A percentile compares a stretch with the other conserved stretches of the same genome.
Evolutionary conservation across 768 basidiomycete species (phyloP).

Genomic region (Melanogaster broomeanus): DNA sequence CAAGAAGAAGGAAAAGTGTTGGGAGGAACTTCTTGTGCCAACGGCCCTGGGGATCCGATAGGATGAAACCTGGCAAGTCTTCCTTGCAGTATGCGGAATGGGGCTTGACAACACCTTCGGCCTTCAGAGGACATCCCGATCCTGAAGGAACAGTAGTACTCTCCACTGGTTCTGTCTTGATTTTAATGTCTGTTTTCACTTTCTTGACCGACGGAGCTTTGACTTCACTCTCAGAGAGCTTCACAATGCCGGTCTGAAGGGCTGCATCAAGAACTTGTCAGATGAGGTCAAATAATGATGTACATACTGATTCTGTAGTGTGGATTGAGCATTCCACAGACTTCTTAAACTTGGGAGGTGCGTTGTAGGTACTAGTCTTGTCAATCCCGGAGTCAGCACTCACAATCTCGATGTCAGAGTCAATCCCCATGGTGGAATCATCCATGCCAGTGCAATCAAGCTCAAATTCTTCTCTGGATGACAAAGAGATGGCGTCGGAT

Average conservation of each 20-base stretch:
- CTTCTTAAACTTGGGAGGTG: not conserved
- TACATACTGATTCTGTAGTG: not conserved
- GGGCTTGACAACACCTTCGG: not conserved
- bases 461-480: not conserved
- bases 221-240: not conserved
- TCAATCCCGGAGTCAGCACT: not conserved
- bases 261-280: conserved; percentile 14
- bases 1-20: no score
- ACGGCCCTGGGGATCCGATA: not conserved
- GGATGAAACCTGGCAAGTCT: not conserved
- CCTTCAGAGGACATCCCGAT: not conserved
- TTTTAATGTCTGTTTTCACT: not conserved
- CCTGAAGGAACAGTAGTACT: not conserved
- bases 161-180: not conserved
- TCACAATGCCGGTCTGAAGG: conserved; percentile 1
- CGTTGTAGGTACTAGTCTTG: not conserved
- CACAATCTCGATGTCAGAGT: not conserved
- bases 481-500: not conserved
- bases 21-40: no score
- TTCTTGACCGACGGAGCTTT: not conserved
- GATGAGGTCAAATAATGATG: not conserved
- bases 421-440: not conserved
- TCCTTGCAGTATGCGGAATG: not conserved
- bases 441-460: not conserved
- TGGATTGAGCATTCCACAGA: not conserved